Percentiles rank a stretch among this genome's conserved stretches.
Conservation (phyloP, 176 grass and related monocot genomes). For the sorghum (Sorghum bicolor) region Sorghum_bicolor_NCBIv3 NC_012870.2:57163001-57163500, state of each 20-base stretch:
- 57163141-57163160: slow-evolving; percentile 32
- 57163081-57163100: slow-evolving; percentile 76
- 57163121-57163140: slow-evolving; percentile 96
- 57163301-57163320: slow-evolving; percentile 62
- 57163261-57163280: slow-evolving; percentile 71
- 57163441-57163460: neutral
- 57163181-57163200: slow-evolving; percentile 2
- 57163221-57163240: slow-evolving; percentile 70
- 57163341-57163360: slow-evolving; percentile 40
- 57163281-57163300: slow-evolving; percentile 90
- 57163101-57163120: slow-evolving; percentile 77
- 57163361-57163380: slow-evolving; percentile 30
- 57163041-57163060: slow-evolving; percentile 70
- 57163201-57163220: slow-evolving; percentile 28
- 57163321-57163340: slow-evolving; percentile 28
- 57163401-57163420: slow-evolving; percentile 80
- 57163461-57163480: neutral
- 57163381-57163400: slow-evolving; percentile 39
- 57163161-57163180: slow-evolving; percentile 15
- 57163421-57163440: slow-evolving; percentile 42
- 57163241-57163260: slow-evolving; percentile 90
- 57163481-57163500: slow-evolving; percentile 14
- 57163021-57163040: slow-evolving; percentile 80
- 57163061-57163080: slow-evolving; percentile 57
- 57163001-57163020: slow-evolving; percentile 92